Conservation (phyloP, 1,139 yeast species). For the Candida glucosophila region DNA sequence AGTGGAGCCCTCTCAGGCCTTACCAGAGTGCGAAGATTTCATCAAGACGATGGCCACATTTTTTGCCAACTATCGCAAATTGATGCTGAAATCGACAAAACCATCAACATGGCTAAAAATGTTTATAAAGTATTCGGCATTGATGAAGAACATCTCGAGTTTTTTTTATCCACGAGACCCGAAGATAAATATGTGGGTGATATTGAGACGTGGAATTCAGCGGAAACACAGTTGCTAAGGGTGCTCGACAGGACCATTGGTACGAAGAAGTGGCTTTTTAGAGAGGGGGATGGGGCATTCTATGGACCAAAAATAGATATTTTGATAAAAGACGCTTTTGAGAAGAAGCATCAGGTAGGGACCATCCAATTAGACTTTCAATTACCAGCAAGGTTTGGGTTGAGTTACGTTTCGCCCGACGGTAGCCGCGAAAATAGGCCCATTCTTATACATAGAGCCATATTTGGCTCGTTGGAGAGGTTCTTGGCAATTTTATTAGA, state of each 20-base stretch:
- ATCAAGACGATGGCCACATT: constrained; percentile 98
- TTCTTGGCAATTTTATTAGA: constrained; percentile 87
- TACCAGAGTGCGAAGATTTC: constrained; percentile 92
- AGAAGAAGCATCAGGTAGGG: constrained; percentile 88
- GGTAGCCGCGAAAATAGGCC: constrained; percentile 56
- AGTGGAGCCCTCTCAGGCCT: constrained; percentile 92
- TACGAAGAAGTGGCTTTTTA: constrained; percentile 54
- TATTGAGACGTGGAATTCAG: constrained; percentile 72
- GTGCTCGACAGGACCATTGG: constrained; percentile 58
- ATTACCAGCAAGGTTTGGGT: constrained; percentile 75
- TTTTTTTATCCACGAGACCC: constrained; percentile 84
- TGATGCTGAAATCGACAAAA: constrained; percentile 64
- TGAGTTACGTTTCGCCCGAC: constrained; percentile 50
- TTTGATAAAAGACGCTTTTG: constrained; percentile 71
- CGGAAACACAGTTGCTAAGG: constrained; percentile 61
- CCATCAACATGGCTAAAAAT: constrained; percentile 66
- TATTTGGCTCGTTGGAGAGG: constrained; percentile 89
- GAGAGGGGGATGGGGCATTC: constrained; percentile 95
- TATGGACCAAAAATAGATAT: constrained; percentile 96
- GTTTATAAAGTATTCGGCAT: constrained; percentile 78
- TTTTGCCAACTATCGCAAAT: constrained; percentile 85
- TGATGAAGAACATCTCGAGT: constrained; percentile 41
- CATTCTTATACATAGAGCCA: constrained; percentile 91
- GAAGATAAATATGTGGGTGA: constrained; percentile 78
- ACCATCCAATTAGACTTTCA: constrained; percentile 95